Conservation (phyloP, 352 stramenopile species). For the Pythium dissotocum region DNA sequence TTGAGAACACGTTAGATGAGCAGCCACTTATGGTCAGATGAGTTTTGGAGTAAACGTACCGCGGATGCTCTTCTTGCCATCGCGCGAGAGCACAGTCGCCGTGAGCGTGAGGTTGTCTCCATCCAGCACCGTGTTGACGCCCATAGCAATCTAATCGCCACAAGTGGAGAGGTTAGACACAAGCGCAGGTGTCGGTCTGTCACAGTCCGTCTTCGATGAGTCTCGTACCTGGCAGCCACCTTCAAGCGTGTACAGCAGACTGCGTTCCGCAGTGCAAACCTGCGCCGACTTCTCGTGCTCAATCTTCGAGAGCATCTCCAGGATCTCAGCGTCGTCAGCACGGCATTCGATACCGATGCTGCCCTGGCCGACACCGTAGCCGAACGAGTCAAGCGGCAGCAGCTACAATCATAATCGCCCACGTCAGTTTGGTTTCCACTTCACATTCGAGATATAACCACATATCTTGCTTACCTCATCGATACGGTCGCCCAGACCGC, state of each 20-base stretch:
- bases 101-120: conserved; percentile 66
- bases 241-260: conserved; percentile 78
- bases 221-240: conserved; percentile 76
- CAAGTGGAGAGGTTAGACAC: neutral
- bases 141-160: conserved; percentile 68
- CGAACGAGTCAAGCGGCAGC: conserved; percentile 67
- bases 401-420: conserved; percentile 32
- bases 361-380: conserved; percentile 83
- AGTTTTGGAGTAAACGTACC: conserved; percentile 32
- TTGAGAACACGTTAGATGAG: neutral
- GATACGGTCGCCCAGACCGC: conserved; percentile 67
- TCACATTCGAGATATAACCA: neutral
- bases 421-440: neutral
- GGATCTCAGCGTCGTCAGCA: conserved; percentile 62
- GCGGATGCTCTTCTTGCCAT: conserved; percentile 59
- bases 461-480: conserved; percentile 43
- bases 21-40: neutral
- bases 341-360: conserved; percentile 88
- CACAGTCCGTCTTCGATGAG: neutral
- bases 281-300: conserved; percentile 77
- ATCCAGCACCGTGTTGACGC: conserved; percentile 69
- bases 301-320: conserved; percentile 79
- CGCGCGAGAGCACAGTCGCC: conserved; percentile 68
- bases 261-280: conserved; percentile 80
- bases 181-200: neutral